Base-by-base conservation (phyloP, 1,139 yeast genomes). In the Chernovozyma sophiae-reginae region DNA sequence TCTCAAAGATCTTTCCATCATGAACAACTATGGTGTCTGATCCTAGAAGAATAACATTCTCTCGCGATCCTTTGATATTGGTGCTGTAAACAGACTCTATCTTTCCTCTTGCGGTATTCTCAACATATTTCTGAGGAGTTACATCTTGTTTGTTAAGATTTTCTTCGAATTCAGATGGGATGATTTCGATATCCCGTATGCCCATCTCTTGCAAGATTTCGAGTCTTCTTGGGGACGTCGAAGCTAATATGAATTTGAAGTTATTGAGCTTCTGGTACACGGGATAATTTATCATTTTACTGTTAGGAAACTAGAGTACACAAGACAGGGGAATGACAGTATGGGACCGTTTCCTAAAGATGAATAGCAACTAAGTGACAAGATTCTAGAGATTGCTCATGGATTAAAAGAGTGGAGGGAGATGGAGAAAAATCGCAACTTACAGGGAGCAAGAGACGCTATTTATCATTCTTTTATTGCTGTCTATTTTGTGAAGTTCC, bases 11-110 rank as follows among this genome's bases (percentile, higher is more conserved):
- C 22, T 57, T 52, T 3, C 78, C 79, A 31, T 74, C 68, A 34
- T 77, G 66, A 18, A 79, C 77, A n/a, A 90, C 77, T 8, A 92
- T 74, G 0, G 97, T 87, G 53, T 94, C 97, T n/a, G 96, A 92
- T 1, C 95, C 79, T 4, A 86, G 50, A 3, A 80, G 61, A 2
- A 86, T 51, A 2, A 41, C 25, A 6, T 28, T 27, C 11, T 20
- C 28, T 13, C 27, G 31, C 10, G 7, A 40, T 6, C 32, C 36
- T 12, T 50, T 39, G 38, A 75, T 57, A 26, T 69, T 62, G n/a
- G n/a, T n/a, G 4, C 62, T 53, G 46, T 81, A 64, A 0, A 86
- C 86, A n/a, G 77, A 76, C 8, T 48, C 46, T 1, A 58, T 59
- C 37, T 92, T 92, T 23, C 72, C 76, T 14, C 61, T 57, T 1